Base-by-base conservation (phyloP, 2,329 filamentous ascomycete genomes). In the Penicillium nordicum region DNA sequence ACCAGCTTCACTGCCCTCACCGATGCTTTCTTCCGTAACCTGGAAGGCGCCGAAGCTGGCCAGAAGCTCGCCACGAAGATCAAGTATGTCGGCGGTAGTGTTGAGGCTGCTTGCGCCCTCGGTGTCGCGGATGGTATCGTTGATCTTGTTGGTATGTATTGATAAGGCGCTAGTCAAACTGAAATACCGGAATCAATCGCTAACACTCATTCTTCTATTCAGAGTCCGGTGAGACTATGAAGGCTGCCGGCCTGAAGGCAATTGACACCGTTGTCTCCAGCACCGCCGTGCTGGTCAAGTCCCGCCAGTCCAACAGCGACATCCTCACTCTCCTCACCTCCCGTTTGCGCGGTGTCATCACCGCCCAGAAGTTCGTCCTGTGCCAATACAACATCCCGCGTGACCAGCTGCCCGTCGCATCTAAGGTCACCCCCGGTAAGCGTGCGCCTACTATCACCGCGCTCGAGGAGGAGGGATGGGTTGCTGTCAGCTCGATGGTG, bases 191-290 rank as follows among this genome's bases (percentile, higher is more conserved):
- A 30, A 21, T 36, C 30, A 2, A 11, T 32, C 11, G 40, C 50
- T 57, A 34, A 66, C 21, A 21, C 45, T 2, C 11, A 25, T 18
- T 29, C 27, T 18, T 10, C 21, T 14, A 0, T 29, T 1, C 65
- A 94, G 93, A 99, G 80, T 97, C 94, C 21, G 94, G 94, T 55
- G 93, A 97, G 77, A 99, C 94, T 0, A 99, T 99, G 94, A 89
- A 90, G 69, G 94, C 93, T 21, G 93, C 93, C 42, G 94, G 94
- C 25, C 83, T 99, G 49, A 92, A 92, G 77, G 88, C 93, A 55
- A 97, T 97, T 67, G 92, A 94, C 67, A 99, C 94, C 2, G 92
- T 99, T 27, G 83, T 97, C 50, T 87, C 91, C 55, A 92, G 89
- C 53, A 90, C 88, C 18, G 92, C 94, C 32, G 88, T 97, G 46